A percentile compares a stretch with the other conserved stretches of the same genome.
Conservation (phyloP, 1,284 basidiomycete species). For the Leccinum fallax region DNA sequence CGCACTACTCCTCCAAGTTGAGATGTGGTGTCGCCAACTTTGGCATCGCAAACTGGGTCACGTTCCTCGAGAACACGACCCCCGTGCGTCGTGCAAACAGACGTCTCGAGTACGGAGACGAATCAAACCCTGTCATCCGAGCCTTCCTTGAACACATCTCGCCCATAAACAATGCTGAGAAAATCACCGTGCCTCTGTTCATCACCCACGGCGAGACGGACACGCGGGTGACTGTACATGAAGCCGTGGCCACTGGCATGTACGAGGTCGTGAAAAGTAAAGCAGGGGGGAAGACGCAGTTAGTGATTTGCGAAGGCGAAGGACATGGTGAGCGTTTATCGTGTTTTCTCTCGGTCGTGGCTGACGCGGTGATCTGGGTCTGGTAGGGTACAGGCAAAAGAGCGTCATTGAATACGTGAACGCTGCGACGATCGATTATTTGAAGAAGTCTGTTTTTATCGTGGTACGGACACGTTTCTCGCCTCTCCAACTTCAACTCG, state of each 20-base stretch:
- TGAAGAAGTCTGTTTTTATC: constrained; percentile 24
- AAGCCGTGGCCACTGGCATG: constrained; percentile 30
- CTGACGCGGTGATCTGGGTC: background rate
- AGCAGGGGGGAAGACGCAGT: constrained; percentile 28
- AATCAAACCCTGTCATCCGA: constrained; percentile 36
- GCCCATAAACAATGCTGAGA: constrained; percentile 38
- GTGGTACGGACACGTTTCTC: background rate
- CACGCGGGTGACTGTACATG: constrained; percentile 38
- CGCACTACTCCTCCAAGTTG: constrained; percentile 40
- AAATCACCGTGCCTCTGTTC: constrained; percentile 36
- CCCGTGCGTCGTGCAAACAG: constrained; percentile 35
- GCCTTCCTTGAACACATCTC: constrained; percentile 40
- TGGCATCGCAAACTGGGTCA: constrained; percentile 39
- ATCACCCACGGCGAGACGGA: constrained; percentile 45
- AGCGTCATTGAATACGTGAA: constrained; percentile 44
- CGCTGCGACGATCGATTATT: constrained; percentile 38
- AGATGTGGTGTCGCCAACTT: constrained; percentile 41
- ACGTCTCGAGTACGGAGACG: constrained; percentile 41
- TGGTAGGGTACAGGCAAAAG: constrained; percentile 43
- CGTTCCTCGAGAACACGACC: constrained; percentile 41
- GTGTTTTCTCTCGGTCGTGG: background rate
- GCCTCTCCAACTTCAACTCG: background rate
- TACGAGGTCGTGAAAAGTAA: constrained; percentile 22
- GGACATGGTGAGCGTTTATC: constrained; percentile 38
- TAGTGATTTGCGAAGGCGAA: constrained; percentile 42